phyloP scores from a whole-genome alignment of 192 early-diverging fungal species.

The Podila clonocystis region DNA sequence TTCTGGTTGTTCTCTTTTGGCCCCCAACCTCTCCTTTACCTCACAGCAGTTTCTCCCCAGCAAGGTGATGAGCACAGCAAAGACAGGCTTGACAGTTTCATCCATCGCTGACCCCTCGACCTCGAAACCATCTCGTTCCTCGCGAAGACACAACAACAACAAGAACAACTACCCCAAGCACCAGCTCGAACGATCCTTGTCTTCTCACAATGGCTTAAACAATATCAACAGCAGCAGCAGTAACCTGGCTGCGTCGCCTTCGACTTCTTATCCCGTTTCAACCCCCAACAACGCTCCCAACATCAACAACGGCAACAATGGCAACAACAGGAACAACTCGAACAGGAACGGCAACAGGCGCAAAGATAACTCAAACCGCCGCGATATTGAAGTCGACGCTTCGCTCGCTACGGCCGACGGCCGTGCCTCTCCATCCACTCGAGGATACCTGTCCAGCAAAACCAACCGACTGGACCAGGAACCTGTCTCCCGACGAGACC shows the following conservation, averaged over 20 bases:
- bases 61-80: slow-evolving; percentile 52
- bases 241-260: background rate
- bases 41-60: background rate
- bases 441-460: slow-evolving; percentile 17
- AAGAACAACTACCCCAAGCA: slow-evolving; percentile 15
- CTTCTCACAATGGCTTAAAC: slow-evolving; percentile 30
- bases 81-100: slow-evolving; percentile 51
- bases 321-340: background rate
- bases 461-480: slow-evolving; percentile 20
- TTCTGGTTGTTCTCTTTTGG: no score
- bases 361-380: background rate
- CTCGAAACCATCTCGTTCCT: slow-evolving; percentile 27
- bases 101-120: slow-evolving; percentile 31
- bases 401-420: background rate
- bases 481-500: slow-evolving; percentile 7
- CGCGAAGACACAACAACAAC: slow-evolving; percentile 19
- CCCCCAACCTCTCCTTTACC: background rate
- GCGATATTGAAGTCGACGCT: background rate
- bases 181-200: slow-evolving; percentile 8
- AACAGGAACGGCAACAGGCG: background rate
- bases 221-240: background rate
- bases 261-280: background rate
- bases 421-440: background rate
- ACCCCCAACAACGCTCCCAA: background rate
- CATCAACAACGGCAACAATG: background rate